Evolutionary conservation across 371 early-diverging fungal genomes (phyloP), one percentile per base, ranked within the genome.

Genomic region (Mortierella sp.): DNA sequence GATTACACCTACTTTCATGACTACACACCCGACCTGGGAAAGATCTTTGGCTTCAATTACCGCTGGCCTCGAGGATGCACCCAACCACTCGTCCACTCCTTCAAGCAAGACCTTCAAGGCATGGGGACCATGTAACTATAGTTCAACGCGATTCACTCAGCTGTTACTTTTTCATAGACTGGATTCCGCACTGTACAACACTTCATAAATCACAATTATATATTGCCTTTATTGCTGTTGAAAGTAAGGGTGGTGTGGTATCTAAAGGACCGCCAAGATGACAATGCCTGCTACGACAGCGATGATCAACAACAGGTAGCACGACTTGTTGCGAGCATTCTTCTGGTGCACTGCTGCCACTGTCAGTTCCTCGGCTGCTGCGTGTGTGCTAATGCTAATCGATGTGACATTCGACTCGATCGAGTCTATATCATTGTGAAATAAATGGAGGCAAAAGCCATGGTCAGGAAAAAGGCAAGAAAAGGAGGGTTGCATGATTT

Each of bases 371-470:
- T 92, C 93, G 0, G 94, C 90, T 8, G 98, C 98, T 48, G 93
- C 91, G 50, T 94, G 93, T 50, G 96, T 93, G 77, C 96, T 95
- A 69, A 93, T 90, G 13, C 94, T 91, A 72, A 96, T 95, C 70
- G 90, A 92, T 53, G 93, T 89, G 3, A 99, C 95, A 83, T 98
- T 99, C 26, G 78, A 87, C 87, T 97, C 97, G 73, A 97, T 96
- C 72, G 95, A 96, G 77, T 97, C 97, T 93, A 78, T 67, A 72
- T 37, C 40, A 54, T 51, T 37, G 26, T 37, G 40, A 6, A 5
- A 61, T 51, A 73, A 64, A 43, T 55, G 11, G 24, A 64, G 21
- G 50, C 51, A 34, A 31, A 69, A 19, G 34, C 2, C 34, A 31
- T 28, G 59, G 28, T 28, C 10, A 82, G 46, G 19, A 37, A 71